Percentiles rank a stretch among this genome's conserved stretches.
Evolutionary conservation across 2,329 filamentous ascomycete species (phyloP).

Genomic region (Neoascochyta sp.): DNA sequence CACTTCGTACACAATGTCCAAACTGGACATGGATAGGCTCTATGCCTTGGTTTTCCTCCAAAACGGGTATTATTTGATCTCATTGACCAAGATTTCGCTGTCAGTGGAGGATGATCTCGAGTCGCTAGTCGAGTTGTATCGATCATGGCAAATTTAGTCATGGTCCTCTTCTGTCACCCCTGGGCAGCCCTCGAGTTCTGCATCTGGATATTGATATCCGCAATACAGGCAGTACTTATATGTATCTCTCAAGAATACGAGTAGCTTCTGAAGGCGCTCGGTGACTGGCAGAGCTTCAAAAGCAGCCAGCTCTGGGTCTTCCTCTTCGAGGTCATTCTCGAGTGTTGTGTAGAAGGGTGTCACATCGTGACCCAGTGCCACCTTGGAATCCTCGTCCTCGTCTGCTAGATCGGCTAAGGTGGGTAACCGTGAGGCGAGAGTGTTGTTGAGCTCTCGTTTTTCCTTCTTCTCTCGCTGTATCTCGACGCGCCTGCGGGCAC

Average conservation of each 20-base stretch:
- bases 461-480: slow-evolving; percentile 58
- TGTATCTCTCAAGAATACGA: slow-evolving; percentile 65
- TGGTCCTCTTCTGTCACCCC: slow-evolving; percentile 82
- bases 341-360: slow-evolving; percentile 50
- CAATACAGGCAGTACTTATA: slow-evolving; percentile 95
- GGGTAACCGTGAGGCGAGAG: slow-evolving; percentile 51
- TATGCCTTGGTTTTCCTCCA: no score
- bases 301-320: slow-evolving; percentile 74
- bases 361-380: slow-evolving; percentile 60
- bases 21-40: no score
- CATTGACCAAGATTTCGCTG: no score
- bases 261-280: slow-evolving; percentile 64
- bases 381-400: slow-evolving; percentile 68
- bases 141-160: slow-evolving; percentile 52
- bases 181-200: slow-evolving; percentile 80
- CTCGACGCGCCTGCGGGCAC: slow-evolving; percentile 67
- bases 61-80: no score
- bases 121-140: no score
- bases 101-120: no score
- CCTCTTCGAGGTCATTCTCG: slow-evolving; percentile 69
- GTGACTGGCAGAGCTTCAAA: slow-evolving; percentile 67
- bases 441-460: slow-evolving; percentile 27
- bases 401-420: slow-evolving; percentile 61
- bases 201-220: slow-evolving; percentile 74
- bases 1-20: no score